Evolutionary conservation across 148 eudicot species (phyloP), one percentile per base, ranked within the genome.

Genomic region (Persicaria tinctoria): DNA sequence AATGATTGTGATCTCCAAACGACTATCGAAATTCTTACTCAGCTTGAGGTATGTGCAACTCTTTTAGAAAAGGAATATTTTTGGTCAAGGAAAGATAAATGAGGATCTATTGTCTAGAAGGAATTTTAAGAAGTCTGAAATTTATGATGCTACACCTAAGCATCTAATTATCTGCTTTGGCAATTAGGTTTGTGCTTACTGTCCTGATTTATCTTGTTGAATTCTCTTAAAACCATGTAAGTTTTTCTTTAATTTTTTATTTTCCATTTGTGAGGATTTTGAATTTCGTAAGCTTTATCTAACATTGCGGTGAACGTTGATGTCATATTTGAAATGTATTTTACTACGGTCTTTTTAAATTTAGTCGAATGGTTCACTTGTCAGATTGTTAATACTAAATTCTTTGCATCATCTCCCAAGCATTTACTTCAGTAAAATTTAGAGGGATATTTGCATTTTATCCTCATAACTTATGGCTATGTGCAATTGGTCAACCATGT

Each of bases 1-100:
- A 96, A 85, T 85, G 87, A 88, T 51, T 86, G 97, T 75, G 97
- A 96, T 82, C 79, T 96, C 68, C 89, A 89, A 72, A 76, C 87
- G 78, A 92, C 99, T 60, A 80, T 96, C 47, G 97, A 96, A 75
- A 89, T 96, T 92, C 97, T 96, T 63, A 85, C 91, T 59, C 99
- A 90, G 87, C 97, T 92, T 55, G 99, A 96, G 97, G 99, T 96
- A 89, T 77, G 80, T 41, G 18, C 47, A 13, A 38, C 47, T 66
- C 47, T 44, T 13, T 32, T 41, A 38, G 70, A 66, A 44, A 41
- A 12, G 70, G 48, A 13, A 66, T 66, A 47, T 66, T 66, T 32
- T 41, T 14, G 48, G 48, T 4, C 70, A 41, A 38, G 6, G 48
- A 17, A 44, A 41, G 70, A 38, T 66, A 12, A 32, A 66, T 66